Percentiles rank a stretch among this genome's conserved stretches.
Evolutionary conservation across 352 stramenopile genomes (phyloP).

Genomic region (Globisporangium rhizosaccharum): DNA sequence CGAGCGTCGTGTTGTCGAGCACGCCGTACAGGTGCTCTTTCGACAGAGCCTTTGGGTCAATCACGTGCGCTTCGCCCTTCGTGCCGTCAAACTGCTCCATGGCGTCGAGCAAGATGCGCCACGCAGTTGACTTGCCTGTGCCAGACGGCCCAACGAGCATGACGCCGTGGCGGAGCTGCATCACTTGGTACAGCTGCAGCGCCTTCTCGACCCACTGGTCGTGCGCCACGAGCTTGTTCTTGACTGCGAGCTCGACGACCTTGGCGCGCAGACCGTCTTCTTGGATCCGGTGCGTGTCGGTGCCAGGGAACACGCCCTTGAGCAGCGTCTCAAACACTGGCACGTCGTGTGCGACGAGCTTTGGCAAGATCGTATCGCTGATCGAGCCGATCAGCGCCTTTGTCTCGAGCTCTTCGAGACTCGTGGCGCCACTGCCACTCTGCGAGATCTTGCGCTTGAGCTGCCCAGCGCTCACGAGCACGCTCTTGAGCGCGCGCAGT

Average conservation of each 20-base stretch:
- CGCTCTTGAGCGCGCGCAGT: slow-evolving; percentile 98
- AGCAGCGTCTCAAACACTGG: slow-evolving; percentile 96
- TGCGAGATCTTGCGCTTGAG: slow-evolving; percentile 93
- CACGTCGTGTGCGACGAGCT: slow-evolving; percentile 97
- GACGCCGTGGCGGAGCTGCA: slow-evolving; percentile 96
- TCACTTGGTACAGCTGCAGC: slow-evolving; percentile 98
- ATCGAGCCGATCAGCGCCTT: slow-evolving; percentile 96
- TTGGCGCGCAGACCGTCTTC: slow-evolving; percentile 85
- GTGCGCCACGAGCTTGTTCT: slow-evolving; percentile 82
- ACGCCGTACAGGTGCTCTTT: slow-evolving; percentile 98
- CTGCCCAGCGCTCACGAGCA: slow-evolving; percentile 97
- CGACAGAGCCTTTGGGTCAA: slow-evolving; percentile 98
- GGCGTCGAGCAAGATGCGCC: slow-evolving; percentile 90
- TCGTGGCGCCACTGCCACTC: slow-evolving; percentile 20
- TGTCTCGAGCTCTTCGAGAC: slow-evolving; percentile 85
- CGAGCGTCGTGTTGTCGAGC: slow-evolving; percentile 99
- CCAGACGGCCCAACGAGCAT: slow-evolving; percentile 98
- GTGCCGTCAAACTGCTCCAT: slow-evolving; percentile 94
- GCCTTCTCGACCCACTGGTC: slow-evolving; percentile 98
- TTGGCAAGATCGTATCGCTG: slow-evolving; percentile 99
- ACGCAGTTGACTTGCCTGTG: slow-evolving; percentile 95
- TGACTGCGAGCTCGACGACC: slow-evolving; percentile 91
- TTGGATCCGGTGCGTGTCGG: slow-evolving; percentile 73
- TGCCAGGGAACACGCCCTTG: slow-evolving; percentile 96
- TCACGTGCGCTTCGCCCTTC: slow-evolving; percentile 97